Base-by-base conservation (phyloP, 2,329 filamentous ascomycete species). In the Neonectria magnoliae region DNA sequence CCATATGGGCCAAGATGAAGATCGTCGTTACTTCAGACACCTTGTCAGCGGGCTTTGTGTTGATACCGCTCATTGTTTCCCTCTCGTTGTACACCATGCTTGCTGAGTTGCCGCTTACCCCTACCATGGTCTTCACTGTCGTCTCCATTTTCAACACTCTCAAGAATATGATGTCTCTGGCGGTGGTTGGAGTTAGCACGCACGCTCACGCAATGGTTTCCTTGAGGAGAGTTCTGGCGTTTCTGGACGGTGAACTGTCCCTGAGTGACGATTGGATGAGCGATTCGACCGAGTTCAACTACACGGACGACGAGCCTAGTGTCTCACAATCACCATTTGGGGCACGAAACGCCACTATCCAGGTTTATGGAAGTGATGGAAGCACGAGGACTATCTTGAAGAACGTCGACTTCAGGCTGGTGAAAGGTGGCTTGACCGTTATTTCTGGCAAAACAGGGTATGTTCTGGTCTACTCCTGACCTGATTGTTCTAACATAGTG, bases 391-490 rank as follows among this genome's bases (percentile, higher is more conserved):
- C 31, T 6, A 25, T 61, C 31, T 88, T 89, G 71, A 90, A 88
- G 88, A 85, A 91, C 41, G 82, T 88, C 18, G 88, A 87, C 20
- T 90, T 91, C 0, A 83, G 92, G 27, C 81, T 91, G 68, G 82
- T 93, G 2, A 77, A 81, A 16, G 85, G 86, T 29, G 87, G 90
- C 66, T 77, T 93, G 4, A 91, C 86, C 38, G 84, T 92, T 10
- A 86, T 93, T 22, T 90, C 88, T 11, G 91, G 91, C 22, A 61
- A 56, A 31, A 61, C 59, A 41, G 59, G 59, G 52, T 44, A 42
- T 13, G 52, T 56, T 27, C 20, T 29, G n/a, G 25, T 11, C 38
- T 18, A 18, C 18, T 7, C 27, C 5, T 4, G 29, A 4, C 4
- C 51, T 11, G n/a, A 41, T 27, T 27, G 2, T n/a, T 14, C 18